Percentiles rank a stretch among this genome's conserved stretches.
phyloP scores from a whole-genome alignment of 768 basidiomycete genomes.

The Butyriboletus loyo region DNA sequence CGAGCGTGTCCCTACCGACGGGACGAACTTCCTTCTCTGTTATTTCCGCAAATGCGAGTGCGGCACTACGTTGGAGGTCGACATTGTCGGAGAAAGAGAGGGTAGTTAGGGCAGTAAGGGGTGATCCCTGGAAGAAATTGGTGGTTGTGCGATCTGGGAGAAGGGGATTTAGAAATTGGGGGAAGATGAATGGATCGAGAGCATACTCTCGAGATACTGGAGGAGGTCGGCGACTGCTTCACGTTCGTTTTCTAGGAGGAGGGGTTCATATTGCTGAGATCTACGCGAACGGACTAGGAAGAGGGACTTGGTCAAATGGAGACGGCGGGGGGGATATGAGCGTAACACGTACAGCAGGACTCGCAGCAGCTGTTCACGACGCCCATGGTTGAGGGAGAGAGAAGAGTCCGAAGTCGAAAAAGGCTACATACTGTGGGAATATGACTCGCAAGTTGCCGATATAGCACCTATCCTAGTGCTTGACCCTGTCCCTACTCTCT shows the following conservation, averaged over 20 bases:
- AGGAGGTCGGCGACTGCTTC: conserved; percentile 97
- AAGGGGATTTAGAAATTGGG: not conserved
- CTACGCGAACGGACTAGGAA: conserved; percentile 72
- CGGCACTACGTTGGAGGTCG: conserved; percentile 95
- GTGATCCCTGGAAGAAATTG: conserved; percentile 95
- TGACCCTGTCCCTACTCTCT: conserved; percentile 28
- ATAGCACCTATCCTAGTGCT: not conserved
- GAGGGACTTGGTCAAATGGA: conserved; percentile 19
- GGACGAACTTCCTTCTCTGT: conserved; percentile 99
- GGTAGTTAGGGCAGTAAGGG: conserved; percentile 90
- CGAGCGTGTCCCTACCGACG: conserved; percentile 94
- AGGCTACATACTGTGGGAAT: conserved; percentile 24
- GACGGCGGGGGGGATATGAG: conserved; percentile 4
- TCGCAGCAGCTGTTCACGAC: conserved; percentile 79
- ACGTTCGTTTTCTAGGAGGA: conserved; percentile 88
- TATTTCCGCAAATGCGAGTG: conserved; percentile 97
- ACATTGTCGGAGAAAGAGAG: conserved; percentile 99
- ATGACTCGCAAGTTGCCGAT: conserved; percentile 20
- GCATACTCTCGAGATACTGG: conserved; percentile 94
- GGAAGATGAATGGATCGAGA: conserved; percentile 2
- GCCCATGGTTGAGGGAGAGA: conserved; percentile 49
- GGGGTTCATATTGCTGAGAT: conserved; percentile 83
- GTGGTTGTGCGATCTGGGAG: conserved; percentile 83
- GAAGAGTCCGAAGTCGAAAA: conserved; percentile 13
- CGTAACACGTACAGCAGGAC: conserved; percentile 62